Base-by-base conservation (phyloP, 352 stramenopile genomes). In the Pythium myriotylum region DNA sequence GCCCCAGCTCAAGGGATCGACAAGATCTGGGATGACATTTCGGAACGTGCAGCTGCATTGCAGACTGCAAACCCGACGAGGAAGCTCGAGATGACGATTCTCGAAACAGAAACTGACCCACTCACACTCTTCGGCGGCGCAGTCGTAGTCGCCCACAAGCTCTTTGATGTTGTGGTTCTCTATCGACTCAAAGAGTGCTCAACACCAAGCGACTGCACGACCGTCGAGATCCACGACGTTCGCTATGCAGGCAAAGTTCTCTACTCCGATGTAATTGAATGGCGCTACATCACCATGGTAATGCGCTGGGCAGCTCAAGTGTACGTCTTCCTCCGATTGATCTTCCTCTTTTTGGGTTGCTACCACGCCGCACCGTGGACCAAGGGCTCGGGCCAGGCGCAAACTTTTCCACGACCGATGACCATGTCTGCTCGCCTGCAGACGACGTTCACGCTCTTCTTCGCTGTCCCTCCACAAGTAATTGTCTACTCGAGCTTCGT, bases 21-120 rank as follows among this genome's bases (percentile, higher is more conserved):
- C 40, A 72, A 72, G 59, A 65, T 72, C 53, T 72, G 65, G 65
- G 53, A 61, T 29, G 59, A 72, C 37, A 59, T 72, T 24, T 62
- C 58, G 5, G 41, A 60, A n/a, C 58, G 54, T 19, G 59, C 65
- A 14, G 65, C 54, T 9, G 19, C 41, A 12, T 39, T 72, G 23
- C 65, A 72, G 42, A 24, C 12, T 0, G 32, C 32, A 20, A 32
- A 68, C 29, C 65, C 65, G 9, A 52, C 40, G 22, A 42, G 58
- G 16, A 67, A 16, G 22, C 54, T 72, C 33, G 65, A 72, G 24
- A 62, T 72, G 59, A 68, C 65, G 2, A 62, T 72, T 49, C 26
- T 68, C 33, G 65, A 72, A 50, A 65, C 59, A 22, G 65, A 72
- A 50, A 58, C 65, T 14, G 65, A 72, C 37, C 65, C 65, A 39